These are phyloP conservation scores for Turritis glabra DNA, from an alignment of 345 rosid species.

Conservation along the genomic window DNA sequence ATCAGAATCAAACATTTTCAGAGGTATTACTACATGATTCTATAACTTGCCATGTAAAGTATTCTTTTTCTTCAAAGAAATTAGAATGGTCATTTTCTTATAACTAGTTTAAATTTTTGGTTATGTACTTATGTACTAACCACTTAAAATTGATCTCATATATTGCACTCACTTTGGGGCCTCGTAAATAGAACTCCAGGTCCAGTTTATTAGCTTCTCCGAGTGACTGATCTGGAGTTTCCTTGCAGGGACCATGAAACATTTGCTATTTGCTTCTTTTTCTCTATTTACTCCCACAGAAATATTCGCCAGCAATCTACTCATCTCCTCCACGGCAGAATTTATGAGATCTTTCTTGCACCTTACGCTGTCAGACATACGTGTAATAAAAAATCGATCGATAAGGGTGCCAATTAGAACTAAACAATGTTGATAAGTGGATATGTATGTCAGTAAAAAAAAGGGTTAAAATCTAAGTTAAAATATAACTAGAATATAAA, in stretches of 20 bases:
- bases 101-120: not conserved
- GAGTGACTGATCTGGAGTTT: not conserved
- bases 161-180: not conserved
- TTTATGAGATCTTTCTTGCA: not conserved
- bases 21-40: too few relatives aligned
- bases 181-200: conserved; percentile 4
- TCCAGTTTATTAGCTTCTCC: not conserved
- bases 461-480: too few relatives aligned
- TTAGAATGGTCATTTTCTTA: not conserved
- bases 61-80: too few relatives aligned
- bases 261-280: not conserved
- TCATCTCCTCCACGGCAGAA: not conserved
- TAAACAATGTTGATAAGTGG: too few relatives aligned
- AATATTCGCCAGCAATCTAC: not conserved
- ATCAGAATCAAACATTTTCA: too few relatives aligned
- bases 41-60: not conserved
- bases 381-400: too few relatives aligned
- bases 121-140: not conserved
- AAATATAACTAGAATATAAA: too few relatives aligned
- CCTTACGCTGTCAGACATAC: not conserved
- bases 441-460: too few relatives aligned
- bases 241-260: not conserved
- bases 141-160: not conserved
- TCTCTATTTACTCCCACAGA: not conserved
- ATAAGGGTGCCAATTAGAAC: too few relatives aligned